Evolutionary conservation across 140 eudicot species (phyloP).

Genomic region (Cichorium intybus): DNA sequence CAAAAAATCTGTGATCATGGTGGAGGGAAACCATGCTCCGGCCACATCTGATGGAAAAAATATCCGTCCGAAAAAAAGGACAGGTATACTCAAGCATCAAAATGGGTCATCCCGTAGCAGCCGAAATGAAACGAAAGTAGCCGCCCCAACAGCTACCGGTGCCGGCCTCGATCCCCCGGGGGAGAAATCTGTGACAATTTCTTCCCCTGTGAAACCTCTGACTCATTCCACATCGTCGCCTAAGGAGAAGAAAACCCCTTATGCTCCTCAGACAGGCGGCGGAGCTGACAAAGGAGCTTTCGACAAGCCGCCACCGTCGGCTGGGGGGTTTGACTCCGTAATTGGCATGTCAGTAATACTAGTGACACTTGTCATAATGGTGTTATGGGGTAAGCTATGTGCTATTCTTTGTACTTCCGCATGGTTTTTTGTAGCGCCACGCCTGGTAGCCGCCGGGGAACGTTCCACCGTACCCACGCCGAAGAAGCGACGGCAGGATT

Average conservation of each 20-base stretch:
- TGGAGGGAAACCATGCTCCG: not conserved
- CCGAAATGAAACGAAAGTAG: slow-evolving; percentile 12
- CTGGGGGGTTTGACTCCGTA: slow-evolving; percentile 32
- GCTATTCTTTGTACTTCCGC: slow-evolving; percentile 69
- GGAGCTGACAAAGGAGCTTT: not conserved
- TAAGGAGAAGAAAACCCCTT: not conserved
- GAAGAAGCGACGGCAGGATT: slow-evolving; percentile 6
- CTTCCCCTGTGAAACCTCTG: not conserved
- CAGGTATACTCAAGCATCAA: slow-evolving; percentile 1
- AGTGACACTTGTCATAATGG: slow-evolving; percentile 40
- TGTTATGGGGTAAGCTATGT: slow-evolving; percentile 67
- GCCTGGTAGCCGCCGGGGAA: slow-evolving; percentile 10
- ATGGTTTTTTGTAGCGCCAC: slow-evolving; percentile 53
- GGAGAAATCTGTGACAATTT: not conserved
- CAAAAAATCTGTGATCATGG: not conserved
- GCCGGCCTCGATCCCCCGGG: slow-evolving; percentile 4
- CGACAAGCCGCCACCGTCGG: not conserved
- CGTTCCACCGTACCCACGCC: not conserved
- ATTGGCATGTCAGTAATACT: slow-evolving; percentile 53
- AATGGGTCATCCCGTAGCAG: slow-evolving; percentile 14
- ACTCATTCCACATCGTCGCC: not conserved
- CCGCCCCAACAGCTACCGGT: not conserved
- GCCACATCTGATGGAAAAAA: not conserved
- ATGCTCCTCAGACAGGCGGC: not conserved
- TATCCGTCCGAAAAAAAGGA: slow-evolving; percentile 11